Base-by-base conservation (phyloP, 371 early-diverging fungal species). In the Thermomucor indicae-seudaticae region DNA sequence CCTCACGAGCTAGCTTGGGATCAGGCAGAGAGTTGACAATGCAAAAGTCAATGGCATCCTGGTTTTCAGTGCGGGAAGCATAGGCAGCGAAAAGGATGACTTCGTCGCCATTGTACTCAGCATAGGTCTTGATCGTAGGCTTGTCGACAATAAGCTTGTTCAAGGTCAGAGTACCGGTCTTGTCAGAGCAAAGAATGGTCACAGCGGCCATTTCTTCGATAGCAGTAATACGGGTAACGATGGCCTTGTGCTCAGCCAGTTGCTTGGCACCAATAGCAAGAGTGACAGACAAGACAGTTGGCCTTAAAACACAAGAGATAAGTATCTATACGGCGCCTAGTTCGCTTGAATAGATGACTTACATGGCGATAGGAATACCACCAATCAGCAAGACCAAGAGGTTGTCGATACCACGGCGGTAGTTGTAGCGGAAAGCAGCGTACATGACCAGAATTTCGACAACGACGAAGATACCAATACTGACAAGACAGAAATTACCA, bases 131-230 rank as follows among this genome's bases (percentile, higher is more conserved):
- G 69, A 84, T 75, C 44, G 81, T 71, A 45, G 79, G 70, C 49
- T 72, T 64, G 57, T 79, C 79, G 48, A 92, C 86, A 60, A 76
- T 82, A 66, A 94, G 82, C 74, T 91, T 88, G 79, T 93, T 94
- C 52, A 91, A 82, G 29, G 97, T 96, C 58, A 96, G 78, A 16
- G 96, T 96, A 44, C 97, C 97, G 12, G 97, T 96, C 80, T 96
- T 96, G 79, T 95, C 96, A 8, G 92, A 89, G 77, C 95, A 94
- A 57, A 96, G 88, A 43, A 94, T 88, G 42, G 85, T 85, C 34
- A 91, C 91, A 59, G 91, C 90, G n/a, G 95, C 95, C 64, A 97
- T 81, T 55, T 91, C 91, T 71, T 96, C 97, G 49, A 94, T 90
- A 34, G 86, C 86, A 42, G 88, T 82, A 49, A 95, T 82, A 43